A percentile compares a stretch with the other conserved stretches of the same genome.
phyloP scores from a whole-genome alignment of 768 basidiomycete genomes.

The Mycena maculata region DNA sequence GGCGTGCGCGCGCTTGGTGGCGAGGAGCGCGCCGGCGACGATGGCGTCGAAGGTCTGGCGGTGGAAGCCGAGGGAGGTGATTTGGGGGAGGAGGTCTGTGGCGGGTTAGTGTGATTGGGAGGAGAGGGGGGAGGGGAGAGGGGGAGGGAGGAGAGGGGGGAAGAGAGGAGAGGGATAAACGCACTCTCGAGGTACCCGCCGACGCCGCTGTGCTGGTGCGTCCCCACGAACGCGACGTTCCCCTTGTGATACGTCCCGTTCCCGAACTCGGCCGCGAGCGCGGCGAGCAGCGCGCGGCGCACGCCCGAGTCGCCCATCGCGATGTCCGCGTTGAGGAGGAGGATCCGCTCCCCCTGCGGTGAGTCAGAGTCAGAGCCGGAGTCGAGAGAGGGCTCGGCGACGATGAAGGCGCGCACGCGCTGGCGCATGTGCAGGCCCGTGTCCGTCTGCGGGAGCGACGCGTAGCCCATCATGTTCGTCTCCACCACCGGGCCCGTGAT shows the following conservation, averaged over 20 bases:
- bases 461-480: conserved; percentile 72
- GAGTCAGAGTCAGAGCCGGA: not conserved
- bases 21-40: conserved; percentile 72
- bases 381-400: conserved; percentile 49
- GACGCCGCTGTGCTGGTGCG: conserved; percentile 82
- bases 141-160: no score
- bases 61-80: conserved; percentile 80
- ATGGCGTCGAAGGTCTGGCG: conserved; percentile 78
- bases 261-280: conserved; percentile 66
- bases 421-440: conserved; percentile 68
- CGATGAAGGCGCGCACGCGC: conserved; percentile 63
- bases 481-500: conserved; percentile 59
- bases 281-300: conserved; percentile 73
- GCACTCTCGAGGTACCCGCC: conserved; percentile 78
- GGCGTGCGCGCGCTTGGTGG: conserved; percentile 74
- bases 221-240: conserved; percentile 82
- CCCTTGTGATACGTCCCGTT: conserved; percentile 67
- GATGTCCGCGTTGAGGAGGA: conserved; percentile 32
- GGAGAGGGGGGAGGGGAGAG: no score
- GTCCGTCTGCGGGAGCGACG: conserved; percentile 57
- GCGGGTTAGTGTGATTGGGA: not conserved
- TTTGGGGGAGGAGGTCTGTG: conserved; percentile 73
- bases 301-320: conserved; percentile 69
- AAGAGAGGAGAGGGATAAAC: not conserved
- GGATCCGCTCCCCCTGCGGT: conserved; percentile 1